Evolutionary conservation across 1,139 yeast genomes (phyloP).

Genomic region (Magnusiomyces ingens): DNA sequence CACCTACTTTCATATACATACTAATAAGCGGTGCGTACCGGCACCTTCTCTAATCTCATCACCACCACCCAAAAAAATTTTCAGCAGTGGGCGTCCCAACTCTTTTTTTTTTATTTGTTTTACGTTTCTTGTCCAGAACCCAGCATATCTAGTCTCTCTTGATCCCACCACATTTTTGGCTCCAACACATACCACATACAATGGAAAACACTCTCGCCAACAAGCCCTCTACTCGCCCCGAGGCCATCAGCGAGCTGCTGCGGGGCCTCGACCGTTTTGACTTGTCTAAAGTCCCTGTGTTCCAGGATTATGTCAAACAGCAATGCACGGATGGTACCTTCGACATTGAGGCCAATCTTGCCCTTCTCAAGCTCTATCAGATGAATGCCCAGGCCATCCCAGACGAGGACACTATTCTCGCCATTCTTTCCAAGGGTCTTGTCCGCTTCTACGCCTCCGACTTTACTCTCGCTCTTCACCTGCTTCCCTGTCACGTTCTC

Average conservation of each 20-base stretch:
- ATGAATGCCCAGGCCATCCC: slow-evolving; percentile 33
- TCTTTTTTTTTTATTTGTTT: no score
- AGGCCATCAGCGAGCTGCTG: slow-evolving; percentile 33
- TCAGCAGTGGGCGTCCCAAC: neutral
- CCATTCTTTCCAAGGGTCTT: slow-evolving; percentile 38
- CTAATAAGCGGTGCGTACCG: no score
- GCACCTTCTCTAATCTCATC: no score
- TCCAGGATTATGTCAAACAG: slow-evolving; percentile 38
- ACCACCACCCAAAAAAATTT: neutral
- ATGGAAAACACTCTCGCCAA: slow-evolving; percentile 30
- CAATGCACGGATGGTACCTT: slow-evolving; percentile 37
- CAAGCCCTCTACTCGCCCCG: slow-evolving; percentile 37
- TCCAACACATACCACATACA: slow-evolving; percentile 4
- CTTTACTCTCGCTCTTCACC: slow-evolving; percentile 39
- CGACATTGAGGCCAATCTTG: slow-evolving; percentile 42
- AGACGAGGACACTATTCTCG: slow-evolving; percentile 37
- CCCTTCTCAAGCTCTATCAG: slow-evolving; percentile 40
- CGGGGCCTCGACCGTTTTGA: slow-evolving; percentile 41
- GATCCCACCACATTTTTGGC: neutral
- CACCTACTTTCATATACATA: no score
- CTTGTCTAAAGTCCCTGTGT: slow-evolving; percentile 37
- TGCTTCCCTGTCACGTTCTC: slow-evolving; percentile 39
- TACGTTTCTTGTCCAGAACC: no score
- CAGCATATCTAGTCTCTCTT: no score
- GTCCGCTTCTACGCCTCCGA: slow-evolving; percentile 39